Evolutionary conservation across 345 rosid genomes (phyloP), one percentile per base, ranked within the genome.

Genomic region (Dipteronia dyeriana): DNA sequence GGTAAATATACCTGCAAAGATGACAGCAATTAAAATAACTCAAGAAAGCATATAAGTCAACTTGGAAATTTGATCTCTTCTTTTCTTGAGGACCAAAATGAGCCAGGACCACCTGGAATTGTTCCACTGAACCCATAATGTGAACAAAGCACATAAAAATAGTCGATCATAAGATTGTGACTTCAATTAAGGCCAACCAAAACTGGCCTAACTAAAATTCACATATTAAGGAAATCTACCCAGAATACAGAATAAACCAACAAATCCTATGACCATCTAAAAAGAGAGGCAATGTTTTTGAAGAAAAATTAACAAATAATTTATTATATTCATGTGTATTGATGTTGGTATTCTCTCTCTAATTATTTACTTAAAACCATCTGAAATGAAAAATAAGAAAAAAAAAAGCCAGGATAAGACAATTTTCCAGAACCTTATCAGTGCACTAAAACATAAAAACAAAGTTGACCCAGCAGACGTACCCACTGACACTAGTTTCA

Each of bases 401-500:
- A 25, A 17, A 17, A 17, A 11, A 54, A 3, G 45, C 53, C 77
- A 43, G 17, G 23, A 51, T 0, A 25, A 69, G 11, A 53, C 43
- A 54, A 56, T 38, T 71, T 62, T 63, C 70, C 29, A 25, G 20
- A 51, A 23, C 34, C 3, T 26, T 26, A 49, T 64, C 77, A 73
- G 57, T 16, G 23, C 25, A 22, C 74, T 53, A 51, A 45, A 51
- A 39, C 29, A 66, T 7, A 4, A 51, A 61, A 66, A 61, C 19
- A 43, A 74, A 5, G 70, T 51, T 54, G 25, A 70, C 62, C 56
- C 68, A 70, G 69, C 31, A 67, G 81, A 82, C 94, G 75, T 82
- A 97, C 99, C 99, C 99, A 82, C 99, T 97, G 70, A 94, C 99
- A 92, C 99, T 97, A 53, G 98, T 97, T 85, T 92, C 99, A 84